These are phyloP conservation scores for Podaxis pistillaris DNA, from an alignment of 768 basidiomycete species.

Conservation along the genomic window DNA sequence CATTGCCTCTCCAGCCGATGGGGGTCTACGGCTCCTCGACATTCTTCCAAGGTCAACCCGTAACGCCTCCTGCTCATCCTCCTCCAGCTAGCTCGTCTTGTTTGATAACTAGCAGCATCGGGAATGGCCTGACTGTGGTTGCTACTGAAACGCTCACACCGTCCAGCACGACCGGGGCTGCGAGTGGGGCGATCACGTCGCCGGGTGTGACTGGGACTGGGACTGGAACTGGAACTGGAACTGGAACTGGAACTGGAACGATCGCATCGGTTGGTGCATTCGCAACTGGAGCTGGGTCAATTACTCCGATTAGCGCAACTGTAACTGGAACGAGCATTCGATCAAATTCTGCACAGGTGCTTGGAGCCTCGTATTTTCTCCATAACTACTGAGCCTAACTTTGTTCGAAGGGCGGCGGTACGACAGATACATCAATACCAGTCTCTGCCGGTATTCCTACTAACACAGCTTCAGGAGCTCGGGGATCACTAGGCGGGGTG, in stretches of 20 bases:
- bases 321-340: not conserved
- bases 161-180: slow-evolving; percentile 16
- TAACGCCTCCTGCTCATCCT: slow-evolving; percentile 56
- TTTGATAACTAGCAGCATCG: slow-evolving; percentile 47
- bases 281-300: too few species aligned
- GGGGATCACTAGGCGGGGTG: not conserved
- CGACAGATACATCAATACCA: not conserved
- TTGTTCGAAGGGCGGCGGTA: not conserved
- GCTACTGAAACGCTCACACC: slow-evolving; percentile 11
- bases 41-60: slow-evolving; percentile 60
- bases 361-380: not conserved
- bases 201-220: too few species aligned
- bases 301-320: too few species aligned
- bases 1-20: slow-evolving; percentile 44
- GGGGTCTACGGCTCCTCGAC: slow-evolving; percentile 69
- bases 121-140: slow-evolving; percentile 37
- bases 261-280: too few species aligned
- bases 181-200: slow-evolving; percentile 16
- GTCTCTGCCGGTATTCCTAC: not conserved
- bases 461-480: not conserved
- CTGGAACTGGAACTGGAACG: too few species aligned
- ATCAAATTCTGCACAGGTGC: not conserved
- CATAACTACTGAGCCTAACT: not conserved
- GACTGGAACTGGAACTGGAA: too few species aligned
- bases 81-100: slow-evolving; percentile 63